Percentiles rank a stretch among this genome's conserved stretches.
Conservation (phyloP, 2,329 filamentous ascomycete genomes). For the Ramichloridium luteum region DNA sequence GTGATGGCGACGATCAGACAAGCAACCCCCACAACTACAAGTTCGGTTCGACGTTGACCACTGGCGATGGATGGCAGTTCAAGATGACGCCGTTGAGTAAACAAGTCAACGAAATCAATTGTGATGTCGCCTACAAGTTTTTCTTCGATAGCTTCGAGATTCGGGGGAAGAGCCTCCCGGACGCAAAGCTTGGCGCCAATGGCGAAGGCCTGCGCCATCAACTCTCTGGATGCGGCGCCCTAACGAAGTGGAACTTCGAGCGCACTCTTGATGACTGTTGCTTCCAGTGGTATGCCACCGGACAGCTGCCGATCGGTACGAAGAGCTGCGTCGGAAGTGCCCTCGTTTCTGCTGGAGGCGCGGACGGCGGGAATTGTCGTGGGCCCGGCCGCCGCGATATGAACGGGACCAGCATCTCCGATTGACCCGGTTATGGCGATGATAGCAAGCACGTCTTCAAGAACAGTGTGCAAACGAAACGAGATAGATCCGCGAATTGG, state of each 20-base stretch:
- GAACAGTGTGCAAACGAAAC: neutral
- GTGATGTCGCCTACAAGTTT: conserved; percentile 6
- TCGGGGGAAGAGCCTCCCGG: conserved; percentile 6
- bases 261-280: conserved; percentile 2
- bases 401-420: conserved; percentile 1
- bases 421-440: conserved; percentile 4
- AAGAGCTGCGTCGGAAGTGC: neutral
- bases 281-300: conserved; percentile 5
- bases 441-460: conserved; percentile 2
- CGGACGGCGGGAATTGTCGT: neutral
- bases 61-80: conserved; percentile 6
- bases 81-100: conserved; percentile 5
- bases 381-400: neutral
- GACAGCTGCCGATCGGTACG: neutral
- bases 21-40: conserved; percentile 8
- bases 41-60: conserved; percentile 4
- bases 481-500: neutral
- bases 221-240: conserved; percentile 2
- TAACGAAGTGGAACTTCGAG: conserved; percentile 5
- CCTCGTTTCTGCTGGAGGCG: neutral
- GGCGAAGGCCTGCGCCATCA: conserved; percentile 3
- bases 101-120: conserved; percentile 6
- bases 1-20: conserved; percentile 4
- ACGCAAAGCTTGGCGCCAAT: conserved; percentile 2
- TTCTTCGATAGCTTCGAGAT: conserved; percentile 3